These are phyloP conservation scores for Laburnicola sp. DNA, from an alignment of 2,329 filamentous ascomycete species.

Conservation along the genomic window DNA sequence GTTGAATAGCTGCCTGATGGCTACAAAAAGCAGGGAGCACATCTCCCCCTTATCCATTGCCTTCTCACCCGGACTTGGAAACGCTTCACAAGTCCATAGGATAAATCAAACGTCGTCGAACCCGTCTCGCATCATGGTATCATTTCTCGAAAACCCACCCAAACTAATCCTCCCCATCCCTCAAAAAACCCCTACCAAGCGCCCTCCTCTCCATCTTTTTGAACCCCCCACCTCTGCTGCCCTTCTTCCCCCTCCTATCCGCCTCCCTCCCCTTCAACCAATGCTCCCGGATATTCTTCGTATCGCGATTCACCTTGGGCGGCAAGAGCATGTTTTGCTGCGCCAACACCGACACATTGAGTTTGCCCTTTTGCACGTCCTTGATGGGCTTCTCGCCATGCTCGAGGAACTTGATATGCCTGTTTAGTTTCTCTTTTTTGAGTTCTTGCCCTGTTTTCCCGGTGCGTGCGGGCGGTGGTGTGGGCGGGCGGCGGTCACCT, in stretches of 20 bases:
- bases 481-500: slow-evolving; percentile 50
- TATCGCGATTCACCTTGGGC: slow-evolving; percentile 49
- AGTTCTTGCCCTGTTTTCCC: slow-evolving; percentile 36
- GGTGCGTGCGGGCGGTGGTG: slow-evolving; percentile 42
- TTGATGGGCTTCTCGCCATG: slow-evolving; percentile 53
- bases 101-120: no score
- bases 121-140: no score
- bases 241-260: slow-evolving; percentile 26
- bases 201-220: slow-evolving; percentile 37
- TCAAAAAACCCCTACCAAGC: slow-evolving; percentile 36
- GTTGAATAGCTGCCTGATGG: no score
- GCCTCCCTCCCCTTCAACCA: slow-evolving; percentile 49
- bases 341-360: slow-evolving; percentile 55
- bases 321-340: slow-evolving; percentile 47
- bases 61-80: no score
- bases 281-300: slow-evolving; percentile 42
- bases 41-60: no score
- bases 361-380: slow-evolving; percentile 54
- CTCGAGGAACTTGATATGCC: slow-evolving; percentile 54
- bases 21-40: no score
- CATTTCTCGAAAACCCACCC: no score
- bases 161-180: slow-evolving; percentile 29
- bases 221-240: slow-evolving; percentile 18
- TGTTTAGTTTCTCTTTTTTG: slow-evolving; percentile 51
- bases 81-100: no score